A percentile compares a stretch with the other conserved stretches of the same genome.
Evolutionary conservation across 371 early-diverging fungal genomes (phyloP).

Genomic region (Globomyces sp.): DNA sequence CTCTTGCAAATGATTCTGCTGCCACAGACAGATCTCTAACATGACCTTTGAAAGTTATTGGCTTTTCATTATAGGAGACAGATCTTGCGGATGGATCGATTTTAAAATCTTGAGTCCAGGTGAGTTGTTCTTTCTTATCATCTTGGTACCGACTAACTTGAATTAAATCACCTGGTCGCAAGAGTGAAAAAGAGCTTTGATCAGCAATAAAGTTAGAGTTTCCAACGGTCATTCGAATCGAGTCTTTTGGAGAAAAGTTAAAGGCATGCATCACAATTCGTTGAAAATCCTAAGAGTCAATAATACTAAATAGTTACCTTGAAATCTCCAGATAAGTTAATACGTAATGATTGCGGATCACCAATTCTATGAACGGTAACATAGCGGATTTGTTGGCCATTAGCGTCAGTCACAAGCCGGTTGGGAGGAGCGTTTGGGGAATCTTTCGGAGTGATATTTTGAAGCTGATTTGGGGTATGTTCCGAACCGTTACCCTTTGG

Average conservation of each 20-base stretch:
- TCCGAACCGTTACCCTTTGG: slow-evolving; percentile 15
- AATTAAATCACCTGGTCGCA: slow-evolving; percentile 13
- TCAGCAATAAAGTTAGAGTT: slow-evolving; percentile 3
- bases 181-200: background rate
- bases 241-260: background rate
- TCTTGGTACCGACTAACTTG: slow-evolving; percentile 10
- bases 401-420: background rate
- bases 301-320: background rate
- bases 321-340: slow-evolving; percentile 1
- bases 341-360: slow-evolving; percentile 3
- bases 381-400: background rate
- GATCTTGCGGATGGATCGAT: slow-evolving; percentile 2
- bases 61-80: background rate
- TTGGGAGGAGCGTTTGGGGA: background rate
- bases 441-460: background rate
- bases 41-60: too few relatives aligned
- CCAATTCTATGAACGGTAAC: slow-evolving; percentile 14
- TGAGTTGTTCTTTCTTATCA: background rate
- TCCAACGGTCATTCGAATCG: slow-evolving; percentile 2
- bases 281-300: slow-evolving; percentile 14
- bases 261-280: slow-evolving; percentile 18
- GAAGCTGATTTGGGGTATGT: background rate
- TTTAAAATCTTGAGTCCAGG: slow-evolving; percentile 1
- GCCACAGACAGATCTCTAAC: too few relatives aligned
- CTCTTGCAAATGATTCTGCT: too few relatives aligned